Percentiles rank a stretch among this genome's conserved stretches.
Conservation (phyloP, 1,284 basidiomycete genomes). For the Cryptococcus neoformans region DNA sequence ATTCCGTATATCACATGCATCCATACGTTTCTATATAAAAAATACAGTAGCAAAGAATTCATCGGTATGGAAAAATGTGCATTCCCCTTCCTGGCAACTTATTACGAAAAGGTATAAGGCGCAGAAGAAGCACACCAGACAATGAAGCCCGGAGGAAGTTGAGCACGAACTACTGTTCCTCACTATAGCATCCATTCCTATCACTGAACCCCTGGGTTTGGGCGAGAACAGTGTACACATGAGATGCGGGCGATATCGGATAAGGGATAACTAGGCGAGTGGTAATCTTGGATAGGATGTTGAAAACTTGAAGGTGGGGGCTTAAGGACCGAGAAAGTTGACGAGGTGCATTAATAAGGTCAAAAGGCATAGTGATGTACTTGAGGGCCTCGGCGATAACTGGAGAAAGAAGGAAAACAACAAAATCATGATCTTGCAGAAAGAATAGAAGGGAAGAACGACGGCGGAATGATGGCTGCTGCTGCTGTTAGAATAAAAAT, state of each 20-base stretch:
- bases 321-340: no score
- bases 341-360: no score
- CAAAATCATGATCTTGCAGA: background rate
- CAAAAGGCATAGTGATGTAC: background rate
- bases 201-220: constrained; percentile 37
- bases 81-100: constrained; percentile 4
- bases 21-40: background rate
- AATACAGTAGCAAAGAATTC: no score
- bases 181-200: constrained; percentile 45
- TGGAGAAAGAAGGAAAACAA: background rate
- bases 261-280: no score
- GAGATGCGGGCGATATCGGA: constrained; percentile 17
- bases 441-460: no score
- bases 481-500: no score
- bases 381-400: background rate
- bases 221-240: constrained; percentile 45
- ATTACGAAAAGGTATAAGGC: background rate
- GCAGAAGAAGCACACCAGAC: background rate
- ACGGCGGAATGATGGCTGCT: no score
- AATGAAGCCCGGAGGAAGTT: constrained; percentile 1
- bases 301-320: no score
- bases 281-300: background rate
- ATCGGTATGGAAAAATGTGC: constrained; percentile 7
- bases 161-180: constrained; percentile 36
- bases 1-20: constrained; percentile 2